Percentiles rank a stretch among this genome's conserved stretches.
These are phyloP conservation scores for Trypethelium eluteriae DNA, from an alignment of 495 filamentous ascomycete genomes.

Conservation along the genomic window DNA sequence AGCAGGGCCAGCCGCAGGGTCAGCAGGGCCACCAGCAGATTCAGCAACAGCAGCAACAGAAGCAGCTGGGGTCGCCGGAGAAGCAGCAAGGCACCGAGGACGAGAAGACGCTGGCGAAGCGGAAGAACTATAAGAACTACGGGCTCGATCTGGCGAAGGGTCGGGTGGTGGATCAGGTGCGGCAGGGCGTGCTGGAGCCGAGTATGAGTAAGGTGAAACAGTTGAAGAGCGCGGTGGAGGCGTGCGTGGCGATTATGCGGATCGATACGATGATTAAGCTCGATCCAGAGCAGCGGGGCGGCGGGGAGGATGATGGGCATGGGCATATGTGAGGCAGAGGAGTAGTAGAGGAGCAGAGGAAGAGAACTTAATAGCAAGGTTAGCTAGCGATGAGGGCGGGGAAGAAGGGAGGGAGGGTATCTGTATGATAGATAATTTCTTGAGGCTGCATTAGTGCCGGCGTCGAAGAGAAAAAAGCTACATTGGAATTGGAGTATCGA, in stretches of 20 bases:
- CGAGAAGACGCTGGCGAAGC: conserved; percentile 78
- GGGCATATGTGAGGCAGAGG: conserved; percentile 43
- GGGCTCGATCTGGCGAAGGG: conserved; percentile 85
- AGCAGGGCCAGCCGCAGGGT: no score
- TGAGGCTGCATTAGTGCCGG: background rate
- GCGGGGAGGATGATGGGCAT: conserved; percentile 70
- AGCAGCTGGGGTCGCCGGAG: background rate
- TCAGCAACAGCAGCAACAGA: background rate
- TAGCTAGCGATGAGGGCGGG: conserved; percentile 1
- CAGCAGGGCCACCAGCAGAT: no score
- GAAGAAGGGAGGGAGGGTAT: background rate
- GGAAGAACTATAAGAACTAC: conserved; percentile 98
- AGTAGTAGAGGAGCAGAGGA: no score
- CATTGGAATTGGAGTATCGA: background rate
- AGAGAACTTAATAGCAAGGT: background rate
- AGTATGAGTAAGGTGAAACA: conserved; percentile 98
- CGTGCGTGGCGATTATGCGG: conserved; percentile 98
- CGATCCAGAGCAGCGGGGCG: conserved; percentile 75
- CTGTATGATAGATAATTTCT: background rate
- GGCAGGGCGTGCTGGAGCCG: conserved; percentile 91
- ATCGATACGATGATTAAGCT: conserved; percentile 99
- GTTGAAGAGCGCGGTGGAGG: conserved; percentile 97
- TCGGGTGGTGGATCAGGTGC: conserved; percentile 85
- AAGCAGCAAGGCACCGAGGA: conserved; percentile 34
- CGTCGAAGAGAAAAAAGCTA: background rate